These are phyloP conservation scores for Primulina eburnea DNA, from an alignment of 257 asterid species.

Conservation along the genomic window DNA sequence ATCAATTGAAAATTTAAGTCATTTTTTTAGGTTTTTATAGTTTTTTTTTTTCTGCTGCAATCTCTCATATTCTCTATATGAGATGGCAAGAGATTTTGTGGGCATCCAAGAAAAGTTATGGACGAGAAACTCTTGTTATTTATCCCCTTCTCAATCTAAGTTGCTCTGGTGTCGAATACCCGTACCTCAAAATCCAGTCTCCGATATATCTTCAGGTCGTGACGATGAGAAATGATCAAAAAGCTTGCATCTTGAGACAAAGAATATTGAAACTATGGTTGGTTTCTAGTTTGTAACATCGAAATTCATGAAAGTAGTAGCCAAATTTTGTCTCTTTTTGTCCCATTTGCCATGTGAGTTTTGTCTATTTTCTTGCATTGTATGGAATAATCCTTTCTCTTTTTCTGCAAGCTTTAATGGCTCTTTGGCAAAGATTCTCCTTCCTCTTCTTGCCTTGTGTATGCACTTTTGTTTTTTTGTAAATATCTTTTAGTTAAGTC, in stretches of 20 bases:
- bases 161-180: not conserved
- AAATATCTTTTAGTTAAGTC: slow-evolving; percentile 26
- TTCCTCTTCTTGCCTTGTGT: slow-evolving; percentile 13
- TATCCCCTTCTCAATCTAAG: not conserved
- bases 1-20: too few relatives aligned
- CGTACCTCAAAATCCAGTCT: too few relatives aligned
- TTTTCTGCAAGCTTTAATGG: slow-evolving; percentile 36
- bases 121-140: slow-evolving; percentile 21
- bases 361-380: slow-evolving; percentile 44
- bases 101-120: slow-evolving; percentile 22
- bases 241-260: slow-evolving; percentile 15
- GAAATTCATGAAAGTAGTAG: slow-evolving; percentile 26
- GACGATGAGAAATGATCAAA: slow-evolving; percentile 25
- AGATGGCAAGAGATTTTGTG: slow-evolving; percentile 26
- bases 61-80: not conserved
- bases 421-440: slow-evolving; percentile 32
- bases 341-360: slow-evolving; percentile 60
- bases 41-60: not conserved
- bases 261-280: slow-evolving; percentile 5
- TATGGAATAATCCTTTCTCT: slow-evolving; percentile 39
- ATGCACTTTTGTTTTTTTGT: slow-evolving; percentile 13
- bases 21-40: not conserved
- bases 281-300: not conserved
- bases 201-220: not conserved
- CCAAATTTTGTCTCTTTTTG: slow-evolving; percentile 39